Evolutionary conservation across 2,329 filamentous ascomycete species (phyloP).

Genomic region (Phoma herbarum): DNA sequence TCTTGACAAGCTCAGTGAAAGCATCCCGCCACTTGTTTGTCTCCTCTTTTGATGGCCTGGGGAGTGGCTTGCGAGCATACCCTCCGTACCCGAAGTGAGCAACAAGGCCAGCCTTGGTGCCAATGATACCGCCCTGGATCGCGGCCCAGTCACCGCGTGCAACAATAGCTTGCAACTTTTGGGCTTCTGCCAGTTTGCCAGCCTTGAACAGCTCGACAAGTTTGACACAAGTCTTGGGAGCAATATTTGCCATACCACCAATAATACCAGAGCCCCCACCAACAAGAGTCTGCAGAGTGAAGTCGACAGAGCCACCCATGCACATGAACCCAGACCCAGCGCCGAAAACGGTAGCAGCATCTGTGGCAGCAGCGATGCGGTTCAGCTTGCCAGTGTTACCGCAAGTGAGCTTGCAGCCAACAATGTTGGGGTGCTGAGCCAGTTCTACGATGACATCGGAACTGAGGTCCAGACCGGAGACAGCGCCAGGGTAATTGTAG

Average conservation of each 20-base stretch:
- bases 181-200: slow-evolving; percentile 69
- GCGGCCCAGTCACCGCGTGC: slow-evolving; percentile 74
- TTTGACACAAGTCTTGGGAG: slow-evolving; percentile 71
- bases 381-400: slow-evolving; percentile 75
- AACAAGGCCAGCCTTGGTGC: slow-evolving; percentile 72
- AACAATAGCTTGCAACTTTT: slow-evolving; percentile 70
- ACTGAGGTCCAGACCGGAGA: slow-evolving; percentile 69
- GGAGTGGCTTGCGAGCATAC: slow-evolving; percentile 65
- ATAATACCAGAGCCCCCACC: slow-evolving; percentile 77
- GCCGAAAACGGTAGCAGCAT: slow-evolving; percentile 47
- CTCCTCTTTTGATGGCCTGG: slow-evolving; percentile 58
- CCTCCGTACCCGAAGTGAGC: slow-evolving; percentile 72
- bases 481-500: slow-evolving; percentile 74
- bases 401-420: slow-evolving; percentile 74
- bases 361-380: slow-evolving; percentile 65
- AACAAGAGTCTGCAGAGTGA: slow-evolving; percentile 74
- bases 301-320: slow-evolving; percentile 77
- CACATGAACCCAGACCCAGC: slow-evolving; percentile 69
- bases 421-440: slow-evolving; percentile 70
- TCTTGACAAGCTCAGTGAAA: slow-evolving; percentile 56
- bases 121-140: slow-evolving; percentile 73
- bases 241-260: slow-evolving; percentile 74
- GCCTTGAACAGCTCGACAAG: slow-evolving; percentile 67
- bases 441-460: slow-evolving; percentile 69
- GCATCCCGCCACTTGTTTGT: slow-evolving; percentile 52